Conservation (phyloP, 768 basidiomycete genomes). For the Leucosporidium creatinivorum region DNA sequence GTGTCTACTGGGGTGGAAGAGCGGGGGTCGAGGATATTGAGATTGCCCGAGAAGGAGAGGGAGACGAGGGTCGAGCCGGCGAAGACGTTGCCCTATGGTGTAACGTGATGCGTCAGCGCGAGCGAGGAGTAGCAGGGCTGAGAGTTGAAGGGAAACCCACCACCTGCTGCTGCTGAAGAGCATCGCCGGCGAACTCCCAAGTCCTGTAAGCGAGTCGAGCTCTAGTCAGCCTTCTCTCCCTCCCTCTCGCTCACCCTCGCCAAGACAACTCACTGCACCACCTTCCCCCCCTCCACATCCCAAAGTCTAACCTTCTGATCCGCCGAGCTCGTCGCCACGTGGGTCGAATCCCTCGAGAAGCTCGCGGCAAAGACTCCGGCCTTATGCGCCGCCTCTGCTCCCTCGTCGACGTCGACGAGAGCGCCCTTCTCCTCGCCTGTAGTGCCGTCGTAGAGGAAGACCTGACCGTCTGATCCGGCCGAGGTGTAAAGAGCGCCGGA, state of each 20-base stretch:
- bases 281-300: conserved; percentile 69
- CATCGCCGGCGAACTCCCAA: conserved; percentile 29
- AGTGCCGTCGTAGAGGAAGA: conserved; percentile 88
- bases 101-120: too few species aligned
- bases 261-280: conserved; percentile 35
- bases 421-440: conserved; percentile 71
- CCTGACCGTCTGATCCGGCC: conserved; percentile 82
- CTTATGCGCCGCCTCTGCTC: conserved; percentile 10
- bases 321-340: conserved; percentile 23
- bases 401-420: conserved; percentile 39
- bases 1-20: conserved; percentile 3
- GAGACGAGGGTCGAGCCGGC: conserved; percentile 19
- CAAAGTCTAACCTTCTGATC: conserved; percentile 85
- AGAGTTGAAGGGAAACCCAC: too few species aligned
- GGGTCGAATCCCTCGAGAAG: conserved; percentile 15
- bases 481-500: conserved; percentile 80
- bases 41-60: conserved; percentile 25
- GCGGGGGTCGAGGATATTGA: conserved; percentile 26
- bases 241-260: too few species aligned
- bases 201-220: neutral
- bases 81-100: conserved; percentile 17
- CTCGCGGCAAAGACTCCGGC: conserved; percentile 25
- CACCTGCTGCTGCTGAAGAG: conserved; percentile 20
- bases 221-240: neutral
- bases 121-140: too few species aligned